Base-by-base conservation (phyloP, 805 yeast species). In the Debaryomyces prosopidis region DNA sequence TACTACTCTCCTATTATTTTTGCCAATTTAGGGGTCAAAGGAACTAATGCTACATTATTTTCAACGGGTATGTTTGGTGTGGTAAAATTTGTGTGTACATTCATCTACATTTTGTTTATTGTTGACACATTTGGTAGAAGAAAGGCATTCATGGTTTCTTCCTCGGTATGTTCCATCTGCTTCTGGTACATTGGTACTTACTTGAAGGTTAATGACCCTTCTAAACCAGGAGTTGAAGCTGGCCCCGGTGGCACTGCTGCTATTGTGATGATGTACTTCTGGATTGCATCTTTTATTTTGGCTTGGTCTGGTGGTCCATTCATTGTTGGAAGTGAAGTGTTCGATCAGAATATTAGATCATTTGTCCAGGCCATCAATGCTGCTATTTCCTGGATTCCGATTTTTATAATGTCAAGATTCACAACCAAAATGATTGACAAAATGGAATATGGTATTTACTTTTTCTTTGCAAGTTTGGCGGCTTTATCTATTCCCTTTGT, bases 51-150 rank as follows among this genome's bases (percentile, higher is more conserved):
- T 1, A 71, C 73, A 2, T 64, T 79, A 38, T 66, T 76, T 14
- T 75, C 82, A 3, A 77, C 82, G 6, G 83, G 83, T 42, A 62
- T 78, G 43, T 77, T 77, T 57, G 84, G 83, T 23, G 62, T 77
- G 31, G 62, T 77, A 39, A 78, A 78, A 51, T 74, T 69, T n/a
- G 61, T 63, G 11, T 71, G 73, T 30, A 69, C 77, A 16, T 58
- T 73, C 30, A 51, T 73, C 17, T 76, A 77, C 74, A 65, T 75
- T 10, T 62, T 75, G 44, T 62, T 71, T 44, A 61, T 77, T 36
- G 77, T 77, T 37, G 82, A 78, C 46, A 60, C 59, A 8, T 63
- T 64, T 43, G 82, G 82, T 9, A 68, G 82, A 46, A 69, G 79
- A 27, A 53, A 64, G 5, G 70, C 78, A 4, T 62, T 75, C 37